Conservation (phyloP, 2,329 filamentous ascomycete species). For the Chaetomium olivaceum region DNA sequence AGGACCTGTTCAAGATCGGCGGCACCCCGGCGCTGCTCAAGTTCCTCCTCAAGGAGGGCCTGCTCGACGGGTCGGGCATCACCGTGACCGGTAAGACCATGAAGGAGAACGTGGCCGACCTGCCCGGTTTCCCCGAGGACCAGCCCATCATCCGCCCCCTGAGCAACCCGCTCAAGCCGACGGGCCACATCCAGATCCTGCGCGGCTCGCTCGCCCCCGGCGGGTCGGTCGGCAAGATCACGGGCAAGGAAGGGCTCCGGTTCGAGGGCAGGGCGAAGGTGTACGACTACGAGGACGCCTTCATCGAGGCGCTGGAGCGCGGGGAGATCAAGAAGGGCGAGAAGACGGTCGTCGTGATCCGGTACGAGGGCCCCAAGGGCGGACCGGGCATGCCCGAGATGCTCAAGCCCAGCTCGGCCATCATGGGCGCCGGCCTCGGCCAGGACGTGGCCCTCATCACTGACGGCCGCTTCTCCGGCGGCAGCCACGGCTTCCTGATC, state of each 20-base stretch:
- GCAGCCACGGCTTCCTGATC: slow-evolving; percentile 83
- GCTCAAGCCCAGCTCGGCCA: slow-evolving; percentile 85
- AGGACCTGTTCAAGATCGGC: slow-evolving; percentile 79
- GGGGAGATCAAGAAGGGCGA: slow-evolving; percentile 81
- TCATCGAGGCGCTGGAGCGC: slow-evolving; percentile 74
- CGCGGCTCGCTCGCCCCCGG: slow-evolving; percentile 81
- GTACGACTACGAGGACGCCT: slow-evolving; percentile 80
- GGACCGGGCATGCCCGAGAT: slow-evolving; percentile 95
- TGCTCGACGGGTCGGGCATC: slow-evolving; percentile 76
- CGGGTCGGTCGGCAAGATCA: slow-evolving; percentile 90
- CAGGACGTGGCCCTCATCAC: slow-evolving; percentile 74
- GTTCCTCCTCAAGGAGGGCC: slow-evolving; percentile 77
- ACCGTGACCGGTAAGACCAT: slow-evolving; percentile 90
- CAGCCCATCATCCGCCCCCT: slow-evolving; percentile 82
- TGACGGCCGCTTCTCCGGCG: slow-evolving; percentile 76
- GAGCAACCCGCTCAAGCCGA: slow-evolving; percentile 80
- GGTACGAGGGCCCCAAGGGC: slow-evolving; percentile 91
- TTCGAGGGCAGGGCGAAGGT: slow-evolving; percentile 81
- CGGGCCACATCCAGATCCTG: slow-evolving; percentile 86
- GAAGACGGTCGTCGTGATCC: slow-evolving; percentile 87
- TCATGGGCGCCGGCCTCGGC: slow-evolving; percentile 86
- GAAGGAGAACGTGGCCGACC: slow-evolving; percentile 78
- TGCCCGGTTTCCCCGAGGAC: slow-evolving; percentile 70
- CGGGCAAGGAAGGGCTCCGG: slow-evolving; percentile 83
- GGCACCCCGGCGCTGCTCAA: slow-evolving; percentile 87